Base-by-base conservation (phyloP, 2,329 filamentous ascomycete species). In the Colletotrichum spaethianum region DNA sequence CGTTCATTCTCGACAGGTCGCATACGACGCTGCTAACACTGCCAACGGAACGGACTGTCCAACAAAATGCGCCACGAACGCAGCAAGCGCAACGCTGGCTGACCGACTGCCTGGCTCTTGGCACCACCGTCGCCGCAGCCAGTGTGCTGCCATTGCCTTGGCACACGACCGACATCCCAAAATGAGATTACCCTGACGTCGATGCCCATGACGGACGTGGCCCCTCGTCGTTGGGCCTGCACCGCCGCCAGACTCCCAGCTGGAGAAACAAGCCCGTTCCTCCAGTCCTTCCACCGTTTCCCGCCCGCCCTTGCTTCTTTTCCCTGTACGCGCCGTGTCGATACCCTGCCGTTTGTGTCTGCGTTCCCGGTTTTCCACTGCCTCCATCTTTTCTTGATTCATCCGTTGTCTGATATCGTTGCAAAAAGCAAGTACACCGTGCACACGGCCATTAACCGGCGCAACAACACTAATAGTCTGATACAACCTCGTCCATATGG, bases 321-420 rank as follows among this genome's bases (percentile, higher is more conserved):
- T 42, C 18, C 9, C 23, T 40, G 23, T 14, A n/a, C 26, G 48
- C 48, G 26, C 31, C 26, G 18, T 18, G 26, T 33, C 52, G 3
- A 53, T 28, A 31, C 52, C 52, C 28, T 56, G 31, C 52, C 52
- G 52, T 36, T 60, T 23, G 18, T 52, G 33, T 36, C 33, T 36
- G 33, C 20, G 38, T 59, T 62, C 42, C 66, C 50, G 62, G 23
- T 56, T 71, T 62, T 68, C 50, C 38, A 38, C n/a, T 7, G 52
- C 50, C 46, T 56, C 68, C 63, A 55, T 67, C 26, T 59, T 59
- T 59, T 57, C 55, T 67, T 69, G 69, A 59, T 69, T 69, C 59
- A 72, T 63, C 57, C 38, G 31, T 63, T 63, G 65, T 69, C 53
- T 52, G 65, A 59, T 28, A 38, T 44, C 23, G 69, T 63, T 59